Evolutionary conservation across 2,329 filamentous ascomycete species (phyloP).

Genomic region (Zarea fungicola): DNA sequence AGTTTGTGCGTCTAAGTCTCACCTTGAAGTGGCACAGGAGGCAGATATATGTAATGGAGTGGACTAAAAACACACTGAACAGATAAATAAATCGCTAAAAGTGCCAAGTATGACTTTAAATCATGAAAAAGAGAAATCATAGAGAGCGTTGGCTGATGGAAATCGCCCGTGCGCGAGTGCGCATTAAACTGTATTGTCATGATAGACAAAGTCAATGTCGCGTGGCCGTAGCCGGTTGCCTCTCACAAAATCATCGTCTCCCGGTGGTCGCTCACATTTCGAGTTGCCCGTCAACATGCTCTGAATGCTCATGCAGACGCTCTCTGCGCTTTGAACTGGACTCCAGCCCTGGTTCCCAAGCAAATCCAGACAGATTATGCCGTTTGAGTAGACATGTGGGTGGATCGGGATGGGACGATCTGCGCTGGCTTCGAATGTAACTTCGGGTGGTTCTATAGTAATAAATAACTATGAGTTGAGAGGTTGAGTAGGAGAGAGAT

Average conservation of each 20-base stretch:
- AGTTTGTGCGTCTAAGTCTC: no score
- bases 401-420: conserved; percentile 80
- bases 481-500: no score
- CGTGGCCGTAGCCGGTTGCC: conserved; percentile 73
- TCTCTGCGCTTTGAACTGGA: conserved; percentile 94
- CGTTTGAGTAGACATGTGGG: conserved; percentile 96
- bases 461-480: no score
- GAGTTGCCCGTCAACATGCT: conserved; percentile 97
- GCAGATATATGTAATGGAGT: no score
- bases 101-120: not conserved
- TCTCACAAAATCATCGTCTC: conserved; percentile 83
- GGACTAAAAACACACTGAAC: no score
- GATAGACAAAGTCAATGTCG: conserved; percentile 91
- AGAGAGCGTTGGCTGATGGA: not conserved
- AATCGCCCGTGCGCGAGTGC: not conserved
- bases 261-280: conserved; percentile 83
- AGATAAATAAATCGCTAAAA: no score
- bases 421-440: conserved; percentile 69
- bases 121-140: not conserved
- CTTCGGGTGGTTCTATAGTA: conserved; percentile 79
- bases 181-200: conserved; percentile 77
- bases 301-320: conserved; percentile 93
- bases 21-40: no score
- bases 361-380: conserved; percentile 95
- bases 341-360: conserved; percentile 87